phyloP scores from a whole-genome alignment of 2,329 filamentous ascomycete species.

The Bipolaris zeicola region DNA sequence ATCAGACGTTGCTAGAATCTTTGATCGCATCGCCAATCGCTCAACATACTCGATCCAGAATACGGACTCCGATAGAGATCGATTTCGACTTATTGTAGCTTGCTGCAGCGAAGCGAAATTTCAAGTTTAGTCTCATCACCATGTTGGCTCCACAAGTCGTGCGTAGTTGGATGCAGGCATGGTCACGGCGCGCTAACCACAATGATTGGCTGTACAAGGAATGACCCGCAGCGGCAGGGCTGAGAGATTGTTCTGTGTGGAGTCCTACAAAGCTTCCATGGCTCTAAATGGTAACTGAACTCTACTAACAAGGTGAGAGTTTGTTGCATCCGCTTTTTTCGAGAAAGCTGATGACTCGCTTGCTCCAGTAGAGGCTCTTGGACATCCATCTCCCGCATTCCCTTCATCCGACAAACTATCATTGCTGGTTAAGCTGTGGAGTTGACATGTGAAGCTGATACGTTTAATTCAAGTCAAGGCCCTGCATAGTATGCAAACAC shows the following conservation, averaged over 20 bases:
- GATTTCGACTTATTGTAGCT: conserved; percentile 2
- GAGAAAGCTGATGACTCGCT: not conserved
- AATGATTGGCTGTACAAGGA: conserved; percentile 1
- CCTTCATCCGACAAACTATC: not conserved
- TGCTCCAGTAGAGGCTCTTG: not conserved
- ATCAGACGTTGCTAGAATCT: not conserved
- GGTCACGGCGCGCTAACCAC: not conserved
- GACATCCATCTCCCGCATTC: not conserved
- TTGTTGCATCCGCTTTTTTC: not conserved
- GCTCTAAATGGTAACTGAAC: not conserved
- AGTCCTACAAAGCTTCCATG: not conserved
- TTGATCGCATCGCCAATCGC: conserved; percentile 8
- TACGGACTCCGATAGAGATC: not conserved
- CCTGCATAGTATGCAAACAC: not conserved
- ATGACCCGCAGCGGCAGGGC: not conserved
- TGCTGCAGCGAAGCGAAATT: conserved; percentile 11
- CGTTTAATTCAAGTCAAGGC: not conserved
- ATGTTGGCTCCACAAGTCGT: conserved; percentile 3
- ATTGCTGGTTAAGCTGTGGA: not conserved
- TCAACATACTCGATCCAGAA: conserved; percentile 5
- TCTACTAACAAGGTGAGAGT: not conserved
- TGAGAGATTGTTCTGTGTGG: not conserved
- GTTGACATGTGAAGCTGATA: not conserved
- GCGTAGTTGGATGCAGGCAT: conserved; percentile 4
- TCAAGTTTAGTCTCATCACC: not conserved